A percentile compares a stretch with the other conserved stretches of the same genome.
These are phyloP conservation scores for Rhodotorula sp. DNA, from an alignment of 1,284 basidiomycete genomes.

Conservation along the genomic window DNA sequence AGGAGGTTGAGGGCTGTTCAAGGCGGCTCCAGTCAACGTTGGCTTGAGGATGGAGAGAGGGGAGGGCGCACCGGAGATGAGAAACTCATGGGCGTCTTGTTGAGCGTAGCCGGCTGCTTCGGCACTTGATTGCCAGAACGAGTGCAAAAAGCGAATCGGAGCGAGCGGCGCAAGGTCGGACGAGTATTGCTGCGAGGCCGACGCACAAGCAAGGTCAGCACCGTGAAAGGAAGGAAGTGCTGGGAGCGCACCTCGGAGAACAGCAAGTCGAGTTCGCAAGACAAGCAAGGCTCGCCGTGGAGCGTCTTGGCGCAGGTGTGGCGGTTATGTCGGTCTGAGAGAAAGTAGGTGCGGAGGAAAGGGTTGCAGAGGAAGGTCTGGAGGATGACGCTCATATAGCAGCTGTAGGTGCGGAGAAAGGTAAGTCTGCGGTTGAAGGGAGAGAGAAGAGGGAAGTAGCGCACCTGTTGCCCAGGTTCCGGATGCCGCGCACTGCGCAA, in stretches of 20 bases:
- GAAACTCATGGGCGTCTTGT: constrained; percentile 82
- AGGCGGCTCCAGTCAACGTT: constrained; percentile 68
- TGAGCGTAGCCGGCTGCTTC: constrained; percentile 89
- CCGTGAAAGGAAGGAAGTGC: background rate
- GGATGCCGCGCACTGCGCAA: constrained; percentile 64
- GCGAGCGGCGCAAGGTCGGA: constrained; percentile 70
- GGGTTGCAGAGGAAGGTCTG: constrained; percentile 94
- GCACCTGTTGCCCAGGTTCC: constrained; percentile 68
- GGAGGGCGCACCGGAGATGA: constrained; percentile 42
- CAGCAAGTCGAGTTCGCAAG: constrained; percentile 91
- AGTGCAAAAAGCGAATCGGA: constrained; percentile 77
- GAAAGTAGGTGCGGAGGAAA: constrained; percentile 81
- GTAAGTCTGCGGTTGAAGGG: background rate
- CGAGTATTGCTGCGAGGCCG: constrained; percentile 69
- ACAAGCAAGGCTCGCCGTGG: constrained; percentile 66
- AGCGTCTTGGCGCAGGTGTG: constrained; percentile 57
- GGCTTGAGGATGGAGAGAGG: constrained; percentile 62
- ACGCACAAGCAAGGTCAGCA: no score
- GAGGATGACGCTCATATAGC: constrained; percentile 88
- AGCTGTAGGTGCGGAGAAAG: constrained; percentile 57
- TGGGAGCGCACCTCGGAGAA: constrained; percentile 68
- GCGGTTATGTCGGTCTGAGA: constrained; percentile 78
- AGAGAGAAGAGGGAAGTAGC: background rate
- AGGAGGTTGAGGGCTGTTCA: constrained; percentile 57
- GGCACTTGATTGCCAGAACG: constrained; percentile 78